Evolutionary conservation across 2,329 filamentous ascomycete species (phyloP), one percentile per base, ranked within the genome.

Genomic region (Chaetomiaceae sp.): DNA sequence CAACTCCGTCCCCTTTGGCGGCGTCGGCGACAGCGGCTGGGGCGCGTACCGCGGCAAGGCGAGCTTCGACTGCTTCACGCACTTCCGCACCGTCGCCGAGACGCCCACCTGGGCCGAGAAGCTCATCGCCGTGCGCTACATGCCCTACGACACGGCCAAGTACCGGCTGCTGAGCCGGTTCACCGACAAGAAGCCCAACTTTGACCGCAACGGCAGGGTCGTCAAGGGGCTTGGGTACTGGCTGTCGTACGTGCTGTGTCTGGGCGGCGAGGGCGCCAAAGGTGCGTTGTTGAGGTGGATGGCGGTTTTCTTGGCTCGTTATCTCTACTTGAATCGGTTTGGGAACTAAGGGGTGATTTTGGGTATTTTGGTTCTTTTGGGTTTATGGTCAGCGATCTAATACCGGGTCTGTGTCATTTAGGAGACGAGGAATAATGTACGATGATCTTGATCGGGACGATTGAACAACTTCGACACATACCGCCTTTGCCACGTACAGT

Each of bases 41-140:
- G 90, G 90, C 57, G 75, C 81, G 27, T 95, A 95, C 75, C 83
- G 88, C 62, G 91, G 91, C 56, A 83, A 84, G 65, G 78, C 86
- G n/a, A 82, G 78, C 2, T 89, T 88, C 69, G 84, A 89, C 62
- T 73, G 73, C 60, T 88, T 87, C 65, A 81, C 81, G 1, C 85
- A 88, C 68, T 57, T 60, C 31, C 76, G 77, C 55, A 73, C 69
- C 46, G 70, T 88, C 31, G 80, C 82, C 20, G 77, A 75, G 40
- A 87, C 84, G 4, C 86, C 86, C 0, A 64, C 68, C 15, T 89
- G 86, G 86, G 77, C 85, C 60, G 86, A 90, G 66, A 73, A 71
- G 36, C 65, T 90, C 56, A 72, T 92, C 61, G 77, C 80, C 54
- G 75, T 89, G 48, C 80, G 89, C 56, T 87, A 87, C 71, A 80